Conservation (phyloP, 805 yeast species). For the Metahyphopichia silvanorum region DNA sequence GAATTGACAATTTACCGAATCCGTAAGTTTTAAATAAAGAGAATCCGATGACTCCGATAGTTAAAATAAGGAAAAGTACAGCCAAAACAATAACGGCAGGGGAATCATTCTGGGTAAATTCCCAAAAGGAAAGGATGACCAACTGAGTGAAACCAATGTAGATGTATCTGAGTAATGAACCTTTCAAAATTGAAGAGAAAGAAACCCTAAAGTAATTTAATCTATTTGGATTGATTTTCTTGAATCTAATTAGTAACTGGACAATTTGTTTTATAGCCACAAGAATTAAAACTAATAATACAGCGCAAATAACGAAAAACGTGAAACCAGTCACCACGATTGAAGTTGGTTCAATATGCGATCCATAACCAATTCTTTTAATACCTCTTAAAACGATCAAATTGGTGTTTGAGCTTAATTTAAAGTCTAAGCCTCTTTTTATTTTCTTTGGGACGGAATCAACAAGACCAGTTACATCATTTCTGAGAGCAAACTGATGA, state of each 20-base stretch:
- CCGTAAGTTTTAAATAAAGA: conserved; percentile 59
- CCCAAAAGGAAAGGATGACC: conserved; percentile 79
- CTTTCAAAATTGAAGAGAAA: conserved; percentile 66
- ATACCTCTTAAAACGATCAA: conserved; percentile 82
- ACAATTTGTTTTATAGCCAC: conserved; percentile 51
- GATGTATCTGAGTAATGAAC: conserved; percentile 73
- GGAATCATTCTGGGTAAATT: conserved; percentile 76
- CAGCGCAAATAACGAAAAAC: conserved; percentile 75
- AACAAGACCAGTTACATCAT: conserved; percentile 1
- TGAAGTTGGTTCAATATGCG: conserved; percentile 78
- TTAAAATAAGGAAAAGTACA: conserved; percentile 60
- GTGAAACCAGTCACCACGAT: conserved; percentile 86
- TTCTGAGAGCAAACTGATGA: conserved; percentile 13
- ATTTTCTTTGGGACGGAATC: conserved; percentile 2
- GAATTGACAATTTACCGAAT: conserved; percentile 62
- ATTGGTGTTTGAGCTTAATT: conserved; percentile 50
- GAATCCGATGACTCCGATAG: conserved; percentile 60
- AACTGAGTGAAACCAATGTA: conserved; percentile 85
- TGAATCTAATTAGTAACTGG: conserved; percentile 44
- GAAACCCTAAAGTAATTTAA: conserved; percentile 49
- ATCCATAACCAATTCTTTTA: conserved; percentile 72
- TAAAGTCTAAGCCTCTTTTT: conserved; percentile 30
- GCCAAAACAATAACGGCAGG: conserved; percentile 87
- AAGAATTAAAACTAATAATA: conserved; percentile 62
- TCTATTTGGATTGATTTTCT: conserved; percentile 48